A percentile compares a stretch with the other conserved stretches of the same genome.
Evolutionary conservation across 306 rosid genomes (phyloP).

Genomic region (Benincasa hispida): DNA sequence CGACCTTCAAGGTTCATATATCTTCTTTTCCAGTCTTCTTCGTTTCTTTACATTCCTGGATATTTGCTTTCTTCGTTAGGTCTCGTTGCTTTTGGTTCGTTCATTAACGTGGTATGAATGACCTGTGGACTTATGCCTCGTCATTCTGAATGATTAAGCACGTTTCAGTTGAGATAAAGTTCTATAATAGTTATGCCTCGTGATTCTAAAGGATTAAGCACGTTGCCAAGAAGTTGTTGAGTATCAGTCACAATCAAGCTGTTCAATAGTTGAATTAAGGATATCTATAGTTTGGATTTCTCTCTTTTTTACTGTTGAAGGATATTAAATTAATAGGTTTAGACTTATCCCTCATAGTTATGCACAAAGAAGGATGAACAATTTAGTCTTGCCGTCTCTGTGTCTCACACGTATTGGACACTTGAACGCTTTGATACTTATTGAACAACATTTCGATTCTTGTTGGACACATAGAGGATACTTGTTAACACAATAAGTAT

Average conservation of each 20-base stretch:
- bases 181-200: not conserved
- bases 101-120: not conserved
- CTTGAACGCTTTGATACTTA: too few relatives aligned
- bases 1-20: slow-evolving; percentile 25
- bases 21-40: not conserved
- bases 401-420: too few relatives aligned
- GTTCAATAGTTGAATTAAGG: not conserved
- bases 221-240: not conserved
- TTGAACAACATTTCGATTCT: too few relatives aligned
- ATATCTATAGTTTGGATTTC: not conserved
- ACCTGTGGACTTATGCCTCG: not conserved
- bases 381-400: too few relatives aligned
- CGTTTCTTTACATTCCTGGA: not conserved
- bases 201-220: not conserved
- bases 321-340: too few relatives aligned
- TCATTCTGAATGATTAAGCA: not conserved
- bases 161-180: not conserved
- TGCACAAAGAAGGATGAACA: too few relatives aligned
- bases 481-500: too few relatives aligned
- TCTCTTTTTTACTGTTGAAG: too few relatives aligned
- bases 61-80: not conserved
- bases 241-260: not conserved
- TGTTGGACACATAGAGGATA: too few relatives aligned
- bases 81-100: not conserved
- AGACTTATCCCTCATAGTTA: not conserved